Evolutionary conservation across 1,139 yeast species (phyloP), one percentile per base, ranked within the genome.

Genomic region (Kodamaea ohmeri): DNA sequence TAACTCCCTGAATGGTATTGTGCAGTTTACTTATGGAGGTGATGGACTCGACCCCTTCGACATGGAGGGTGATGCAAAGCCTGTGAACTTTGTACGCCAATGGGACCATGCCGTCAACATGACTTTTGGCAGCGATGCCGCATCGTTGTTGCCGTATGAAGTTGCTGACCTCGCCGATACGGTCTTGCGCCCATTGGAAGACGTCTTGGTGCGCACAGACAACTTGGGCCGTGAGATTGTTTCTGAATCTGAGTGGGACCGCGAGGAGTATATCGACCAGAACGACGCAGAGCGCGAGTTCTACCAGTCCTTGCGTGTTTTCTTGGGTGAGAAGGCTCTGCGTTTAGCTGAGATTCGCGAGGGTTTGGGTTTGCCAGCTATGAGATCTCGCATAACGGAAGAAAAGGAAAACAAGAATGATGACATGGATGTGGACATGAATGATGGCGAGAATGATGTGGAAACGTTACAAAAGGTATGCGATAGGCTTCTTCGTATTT

Each of bases 11-110:
- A 89, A 89, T 56, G 96, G 97, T 61, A 88, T 94, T 58, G 98
- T 94, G 20, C 99, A 94, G 62, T 94, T 94, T 63, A 87, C 90
- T 14, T 94, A 94, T 59, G 99, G 99, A 64, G 98, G 97, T 48
- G 99, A 94, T 64, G 97, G 98, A 33, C 75, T 94, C 45, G 99
- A 94, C 71, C 99, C 99, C 3, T 76, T 87, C 56, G 97, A 92
- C 65, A 92, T 94, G 97, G 99, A 94, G 66, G 98, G 98, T 51
- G 97, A 94, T 60, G 97, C 98, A 1, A 80, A 73, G 52, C 98
- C 98, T 0, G 98, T 94, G 22, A 90, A 94, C 59, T 92, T 94
- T 59, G 74, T 72, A 37, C 78, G 97, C 56, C 89, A 96, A 35
- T 94, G 99, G 99, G 90, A 83, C 48, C 98, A 94, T 60, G 84